phyloP scores from a whole-genome alignment of 225 moss, liverwort and hornwort species.

The Neckera pumila region DNA sequence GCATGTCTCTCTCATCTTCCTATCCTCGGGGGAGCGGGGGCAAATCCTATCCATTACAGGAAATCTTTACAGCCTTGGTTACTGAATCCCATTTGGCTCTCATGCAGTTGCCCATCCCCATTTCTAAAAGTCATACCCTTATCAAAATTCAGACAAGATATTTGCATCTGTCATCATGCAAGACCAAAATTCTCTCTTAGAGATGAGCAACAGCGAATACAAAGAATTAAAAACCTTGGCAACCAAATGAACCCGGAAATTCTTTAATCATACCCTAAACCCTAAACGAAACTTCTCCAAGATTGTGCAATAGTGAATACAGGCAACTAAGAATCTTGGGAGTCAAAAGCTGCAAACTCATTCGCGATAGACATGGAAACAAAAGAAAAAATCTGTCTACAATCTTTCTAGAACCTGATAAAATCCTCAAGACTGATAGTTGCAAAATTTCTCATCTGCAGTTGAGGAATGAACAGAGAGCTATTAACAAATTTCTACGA shows the following conservation, averaged over 20 bases:
- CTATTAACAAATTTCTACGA: not conserved
- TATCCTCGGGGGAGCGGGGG: not conserved
- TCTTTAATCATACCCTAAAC: not conserved
- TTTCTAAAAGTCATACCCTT: not conserved
- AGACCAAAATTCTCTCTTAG: not conserved
- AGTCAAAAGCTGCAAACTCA: not conserved
- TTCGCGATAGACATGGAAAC: not conserved
- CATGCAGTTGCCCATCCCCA: not conserved
- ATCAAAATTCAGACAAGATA: not conserved
- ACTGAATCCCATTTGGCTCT: not conserved
- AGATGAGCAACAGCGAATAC: not conserved
- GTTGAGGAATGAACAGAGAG: not conserved
- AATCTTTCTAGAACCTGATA: not conserved
- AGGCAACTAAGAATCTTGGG: not conserved
- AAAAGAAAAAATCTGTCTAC: not conserved
- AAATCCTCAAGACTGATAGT: not conserved
- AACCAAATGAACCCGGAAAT: not conserved
- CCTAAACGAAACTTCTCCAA: not conserved
- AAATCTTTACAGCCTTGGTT: not conserved
- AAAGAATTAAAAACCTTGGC: not conserved
- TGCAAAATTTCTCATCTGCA: not conserved
- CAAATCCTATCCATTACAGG: not conserved
- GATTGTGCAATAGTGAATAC: not conserved
- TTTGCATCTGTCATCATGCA: not conserved
- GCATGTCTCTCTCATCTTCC: not conserved